Evolutionary conservation across 352 stramenopile species (phyloP).

Genomic region (Phytophthora quininea): DNA sequence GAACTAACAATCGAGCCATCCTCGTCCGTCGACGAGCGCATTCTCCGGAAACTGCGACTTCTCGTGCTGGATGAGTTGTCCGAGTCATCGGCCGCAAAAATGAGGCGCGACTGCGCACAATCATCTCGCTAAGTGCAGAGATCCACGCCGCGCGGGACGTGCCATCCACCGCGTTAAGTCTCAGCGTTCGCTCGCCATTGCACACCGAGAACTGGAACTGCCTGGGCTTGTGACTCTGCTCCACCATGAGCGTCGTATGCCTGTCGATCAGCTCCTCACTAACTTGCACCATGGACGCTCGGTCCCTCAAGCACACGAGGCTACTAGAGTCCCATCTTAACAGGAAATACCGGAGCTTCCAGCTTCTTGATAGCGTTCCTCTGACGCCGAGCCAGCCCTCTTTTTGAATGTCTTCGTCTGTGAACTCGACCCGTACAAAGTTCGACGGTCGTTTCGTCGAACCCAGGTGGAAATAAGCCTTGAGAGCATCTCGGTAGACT

Average conservation of each 20-base stretch:
- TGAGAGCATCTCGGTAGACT: slow-evolving; percentile 68
- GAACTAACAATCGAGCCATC: slow-evolving; percentile 43
- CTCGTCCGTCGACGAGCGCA: slow-evolving; percentile 68
- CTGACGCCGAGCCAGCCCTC: slow-evolving; percentile 81
- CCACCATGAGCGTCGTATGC: slow-evolving; percentile 73
- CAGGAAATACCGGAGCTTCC: slow-evolving; percentile 88
- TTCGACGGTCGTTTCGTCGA: slow-evolving; percentile 49
- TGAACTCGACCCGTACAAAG: slow-evolving; percentile 66
- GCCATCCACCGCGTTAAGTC: slow-evolving; percentile 75
- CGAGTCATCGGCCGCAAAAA: slow-evolving; percentile 81
- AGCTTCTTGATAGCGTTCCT: slow-evolving; percentile 74
- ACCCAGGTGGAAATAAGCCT: slow-evolving; percentile 64
- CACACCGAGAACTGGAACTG: slow-evolving; percentile 88
- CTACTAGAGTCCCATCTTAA: slow-evolving; percentile 70
- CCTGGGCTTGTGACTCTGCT: slow-evolving; percentile 64
- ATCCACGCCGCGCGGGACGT: slow-evolving; percentile 68
- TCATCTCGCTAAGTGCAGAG: slow-evolving; percentile 79
- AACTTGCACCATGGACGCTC: slow-evolving; percentile 72
- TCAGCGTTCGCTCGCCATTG: slow-evolving; percentile 66
- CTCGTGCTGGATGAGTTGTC: slow-evolving; percentile 52
- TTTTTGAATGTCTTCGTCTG: slow-evolving; percentile 69
- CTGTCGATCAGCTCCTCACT: slow-evolving; percentile 72
- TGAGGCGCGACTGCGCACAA: slow-evolving; percentile 75
- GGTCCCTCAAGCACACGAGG: slow-evolving; percentile 79
- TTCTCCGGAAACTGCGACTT: slow-evolving; percentile 52